Evolutionary conservation across 495 filamentous ascomycete genomes (phyloP).

Genomic region (Cenococcum geophilum): DNA sequence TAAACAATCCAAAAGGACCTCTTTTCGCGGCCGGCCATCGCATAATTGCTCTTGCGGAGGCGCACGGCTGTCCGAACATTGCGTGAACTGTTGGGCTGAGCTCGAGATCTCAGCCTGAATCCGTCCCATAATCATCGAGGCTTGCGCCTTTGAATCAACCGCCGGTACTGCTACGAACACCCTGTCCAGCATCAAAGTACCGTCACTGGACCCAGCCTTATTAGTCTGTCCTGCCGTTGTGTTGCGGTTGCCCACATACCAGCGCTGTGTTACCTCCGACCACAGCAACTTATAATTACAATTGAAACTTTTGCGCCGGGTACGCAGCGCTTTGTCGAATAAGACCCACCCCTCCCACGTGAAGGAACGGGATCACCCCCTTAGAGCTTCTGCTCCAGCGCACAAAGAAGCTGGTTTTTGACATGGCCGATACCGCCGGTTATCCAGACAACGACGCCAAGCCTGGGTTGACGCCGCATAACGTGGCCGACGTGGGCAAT

Average conservation of each 20-base stretch:
- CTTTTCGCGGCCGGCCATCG: constrained; percentile 13
- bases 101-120: background rate
- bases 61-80: constrained; percentile 12
- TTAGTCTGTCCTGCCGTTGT: constrained; percentile 15
- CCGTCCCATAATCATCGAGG: constrained; percentile 6
- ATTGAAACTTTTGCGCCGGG: constrained; percentile 1
- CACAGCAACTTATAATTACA: constrained; percentile 10
- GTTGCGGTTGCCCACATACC: constrained; percentile 22
- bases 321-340: constrained; percentile 11
- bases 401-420: constrained; percentile 3
- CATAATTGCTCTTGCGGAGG: constrained; percentile 24
- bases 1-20: constrained; percentile 1
- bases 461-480: constrained; percentile 9
- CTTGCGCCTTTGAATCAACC: constrained; percentile 22
- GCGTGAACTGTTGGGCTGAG: constrained; percentile 26
- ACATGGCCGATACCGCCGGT: constrained; percentile 31
- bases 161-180: constrained; percentile 6
- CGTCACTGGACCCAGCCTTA: constrained; percentile 15
- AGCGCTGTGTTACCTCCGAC: constrained; percentile 10
- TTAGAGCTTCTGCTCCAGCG: constrained; percentile 8
- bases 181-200: constrained; percentile 3
- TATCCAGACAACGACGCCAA: constrained; percentile 27
- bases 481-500: constrained; percentile 7
- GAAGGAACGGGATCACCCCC: constrained; percentile 22
- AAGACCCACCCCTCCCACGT: constrained; percentile 22